Conservation (phyloP, 805 yeast genomes). For the Ogataea pini region DNA sequence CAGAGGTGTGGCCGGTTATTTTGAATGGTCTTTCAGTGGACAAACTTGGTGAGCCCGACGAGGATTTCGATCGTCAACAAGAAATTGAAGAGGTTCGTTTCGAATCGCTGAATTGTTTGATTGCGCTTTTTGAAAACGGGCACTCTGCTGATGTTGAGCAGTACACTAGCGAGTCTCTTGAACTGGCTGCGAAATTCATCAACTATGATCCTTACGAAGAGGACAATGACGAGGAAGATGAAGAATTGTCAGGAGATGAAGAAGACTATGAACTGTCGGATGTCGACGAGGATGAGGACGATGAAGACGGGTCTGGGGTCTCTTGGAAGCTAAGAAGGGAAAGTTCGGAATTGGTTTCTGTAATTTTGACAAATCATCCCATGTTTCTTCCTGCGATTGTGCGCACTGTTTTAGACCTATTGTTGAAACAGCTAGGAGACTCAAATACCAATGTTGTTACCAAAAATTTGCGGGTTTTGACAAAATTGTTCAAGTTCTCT, state of each 20-base stretch:
- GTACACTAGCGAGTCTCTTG: conserved; percentile 32
- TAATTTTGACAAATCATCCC: conserved; percentile 42
- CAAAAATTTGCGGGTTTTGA: conserved; percentile 49
- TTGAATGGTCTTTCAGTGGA: conserved; percentile 17
- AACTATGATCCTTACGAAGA: conserved; percentile 49
- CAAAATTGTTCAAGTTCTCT: conserved; percentile 39
- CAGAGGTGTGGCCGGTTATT: conserved; percentile 16
- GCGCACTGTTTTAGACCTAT: conserved; percentile 29
- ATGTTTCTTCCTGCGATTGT: conserved; percentile 37
- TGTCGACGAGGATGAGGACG: conserved; percentile 49
- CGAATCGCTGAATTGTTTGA: conserved; percentile 45
- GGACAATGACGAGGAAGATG: conserved; percentile 33
- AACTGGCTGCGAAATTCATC: conserved; percentile 35
- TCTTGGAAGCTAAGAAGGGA: conserved; percentile 66
- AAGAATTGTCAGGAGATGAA: conserved; percentile 31
- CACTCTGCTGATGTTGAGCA: conserved; percentile 36
- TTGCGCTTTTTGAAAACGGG: conserved; percentile 40
- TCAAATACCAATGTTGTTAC: conserved; percentile 50
- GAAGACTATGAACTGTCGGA: conserved; percentile 41
- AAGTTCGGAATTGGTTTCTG: conserved; percentile 44
- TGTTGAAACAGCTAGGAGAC: conserved; percentile 43
- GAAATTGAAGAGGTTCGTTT: conserved; percentile 44
- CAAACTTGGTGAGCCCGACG: conserved; percentile 29
- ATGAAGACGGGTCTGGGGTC: conserved; percentile 38
- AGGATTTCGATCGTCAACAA: conserved; percentile 37